Evolutionary conservation across 495 filamentous ascomycete species (phyloP).

Genomic region (Penicillium roqueforti): DNA sequence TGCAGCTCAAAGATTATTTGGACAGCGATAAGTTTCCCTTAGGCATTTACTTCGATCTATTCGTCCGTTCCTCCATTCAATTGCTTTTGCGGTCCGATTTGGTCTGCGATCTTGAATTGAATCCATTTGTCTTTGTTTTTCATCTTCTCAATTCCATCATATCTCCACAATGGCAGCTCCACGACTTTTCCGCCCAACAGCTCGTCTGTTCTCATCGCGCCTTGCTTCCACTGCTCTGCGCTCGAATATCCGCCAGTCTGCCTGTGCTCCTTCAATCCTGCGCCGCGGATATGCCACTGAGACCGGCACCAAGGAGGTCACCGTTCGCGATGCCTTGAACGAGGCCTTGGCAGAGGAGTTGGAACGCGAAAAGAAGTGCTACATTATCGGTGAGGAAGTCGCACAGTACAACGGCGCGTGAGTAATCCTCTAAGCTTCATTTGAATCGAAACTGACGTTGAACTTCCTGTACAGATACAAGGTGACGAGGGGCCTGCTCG

Average conservation of each 20-base stretch:
- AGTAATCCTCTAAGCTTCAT: slow-evolving; percentile 25
- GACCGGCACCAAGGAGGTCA: slow-evolving; percentile 80
- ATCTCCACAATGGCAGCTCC: slow-evolving; percentile 56
- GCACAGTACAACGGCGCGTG: slow-evolving; percentile 98
- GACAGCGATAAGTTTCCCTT: slow-evolving; percentile 11
- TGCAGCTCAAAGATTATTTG: slow-evolving; percentile 30
- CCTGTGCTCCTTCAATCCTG: slow-evolving; percentile 44
- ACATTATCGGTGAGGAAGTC: slow-evolving; percentile 94
- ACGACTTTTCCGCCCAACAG: slow-evolving; percentile 77
- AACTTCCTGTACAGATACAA: slow-evolving; percentile 65
- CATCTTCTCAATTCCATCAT: slow-evolving; percentile 12
- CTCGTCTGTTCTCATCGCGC: slow-evolving; percentile 67
- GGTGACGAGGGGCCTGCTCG: slow-evolving; percentile 93
- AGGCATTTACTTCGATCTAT: slow-evolving; percentile 14
- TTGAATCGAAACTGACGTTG: slow-evolving; percentile 1
- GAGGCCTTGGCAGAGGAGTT: slow-evolving; percentile 97
- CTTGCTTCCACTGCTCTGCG: slow-evolving; percentile 48
- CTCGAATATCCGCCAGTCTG: slow-evolving; percentile 48
- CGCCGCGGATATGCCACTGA: slow-evolving; percentile 49
- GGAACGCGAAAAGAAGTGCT: slow-evolving; percentile 89
- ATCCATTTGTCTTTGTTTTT: slow-evolving; percentile 16
- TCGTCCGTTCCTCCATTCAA: slow-evolving; percentile 11
- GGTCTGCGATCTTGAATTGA: slow-evolving; percentile 32
- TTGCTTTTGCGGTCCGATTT: slow-evolving; percentile 25
- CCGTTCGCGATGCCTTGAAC: slow-evolving; percentile 94